Base-by-base conservation (phyloP, 177 flowering plant species). In the Vitis hybrid region DNA sequence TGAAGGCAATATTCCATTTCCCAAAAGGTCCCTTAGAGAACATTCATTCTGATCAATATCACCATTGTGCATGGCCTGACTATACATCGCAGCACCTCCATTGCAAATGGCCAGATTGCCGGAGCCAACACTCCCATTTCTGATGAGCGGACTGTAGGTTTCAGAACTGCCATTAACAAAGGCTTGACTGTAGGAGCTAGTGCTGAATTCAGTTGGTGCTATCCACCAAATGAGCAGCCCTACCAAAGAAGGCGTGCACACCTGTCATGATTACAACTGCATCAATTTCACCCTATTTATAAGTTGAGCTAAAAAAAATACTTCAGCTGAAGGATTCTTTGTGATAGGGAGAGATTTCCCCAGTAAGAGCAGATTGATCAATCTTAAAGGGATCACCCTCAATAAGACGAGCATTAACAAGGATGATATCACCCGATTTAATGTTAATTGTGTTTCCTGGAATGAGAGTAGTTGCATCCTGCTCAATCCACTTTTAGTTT, bases 151-250 rank as follows among this genome's bases (percentile, higher is more conserved):
- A 22, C 26, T 22, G 26, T 22, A 22, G 26, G 26, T 22, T 22
- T 22, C 26, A 22, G 26, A 22, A 22, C 26, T 22, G 26, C 26
- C 26, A 2, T 22, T 22, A 22, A 22, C 26, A 2, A 22, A 22
- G 26, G 2, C 26, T 22, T 22, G 26, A 22, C 26, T 22, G 26
- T 22, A 22, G 26, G 26, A 22, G 26, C 26, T 22, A 94, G 74
- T 92, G 97, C 2, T 97, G 97, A 66, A 94, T 95, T 66, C 92
- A 82, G 70, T 94, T 88, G 68, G 98, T 94, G 84, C 94, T 92
- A 74, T 94, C 98, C 52, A 94, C 98, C 58, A 94, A 73, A 84
- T 94, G 98, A n/a, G 98, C 98, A 66, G 98, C 98, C 83, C 90
- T 94, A 3, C 98, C 98, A 52, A 94, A 94, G 77, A 94, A 94